Evolutionary conservation across 2,329 filamentous ascomycete species (phyloP).

Genomic region (Ophiocordyceps unilateralis): DNA sequence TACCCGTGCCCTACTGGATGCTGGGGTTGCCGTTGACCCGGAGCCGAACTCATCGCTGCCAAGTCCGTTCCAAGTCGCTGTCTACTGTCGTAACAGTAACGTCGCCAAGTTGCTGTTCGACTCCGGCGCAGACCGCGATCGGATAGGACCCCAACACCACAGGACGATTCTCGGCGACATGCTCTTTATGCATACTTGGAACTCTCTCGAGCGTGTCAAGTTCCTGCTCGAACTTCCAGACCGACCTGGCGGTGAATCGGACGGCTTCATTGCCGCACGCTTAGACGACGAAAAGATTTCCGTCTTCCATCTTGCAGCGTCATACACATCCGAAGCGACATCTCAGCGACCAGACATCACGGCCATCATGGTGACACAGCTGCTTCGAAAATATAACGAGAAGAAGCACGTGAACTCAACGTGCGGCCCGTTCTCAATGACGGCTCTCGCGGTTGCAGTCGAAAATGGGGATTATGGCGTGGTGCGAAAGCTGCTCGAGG

Average conservation of each 20-base stretch:
- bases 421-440: neutral
- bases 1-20: neutral
- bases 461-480: neutral
- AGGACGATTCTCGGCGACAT: neutral
- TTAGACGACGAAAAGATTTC: neutral
- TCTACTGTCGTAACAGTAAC: neutral
- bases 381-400: neutral
- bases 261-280: neutral
- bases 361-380: neutral
- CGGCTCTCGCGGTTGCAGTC: neutral
- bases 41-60: neutral
- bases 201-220: neutral
- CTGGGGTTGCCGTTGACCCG: neutral
- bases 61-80: neutral
- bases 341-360: neutral
- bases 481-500: neutral
- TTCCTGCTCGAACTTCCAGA: neutral
- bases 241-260: neutral
- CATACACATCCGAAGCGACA: neutral
- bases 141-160: neutral
- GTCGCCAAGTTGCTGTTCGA: neutral
- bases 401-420: neutral
- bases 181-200: neutral
- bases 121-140: neutral
- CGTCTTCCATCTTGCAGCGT: neutral